Percentiles rank a stretch among this genome's conserved stretches.
Evolutionary conservation across 2,329 filamentous ascomycete species (phyloP).

Genomic region (Clonostachys solani): DNA sequence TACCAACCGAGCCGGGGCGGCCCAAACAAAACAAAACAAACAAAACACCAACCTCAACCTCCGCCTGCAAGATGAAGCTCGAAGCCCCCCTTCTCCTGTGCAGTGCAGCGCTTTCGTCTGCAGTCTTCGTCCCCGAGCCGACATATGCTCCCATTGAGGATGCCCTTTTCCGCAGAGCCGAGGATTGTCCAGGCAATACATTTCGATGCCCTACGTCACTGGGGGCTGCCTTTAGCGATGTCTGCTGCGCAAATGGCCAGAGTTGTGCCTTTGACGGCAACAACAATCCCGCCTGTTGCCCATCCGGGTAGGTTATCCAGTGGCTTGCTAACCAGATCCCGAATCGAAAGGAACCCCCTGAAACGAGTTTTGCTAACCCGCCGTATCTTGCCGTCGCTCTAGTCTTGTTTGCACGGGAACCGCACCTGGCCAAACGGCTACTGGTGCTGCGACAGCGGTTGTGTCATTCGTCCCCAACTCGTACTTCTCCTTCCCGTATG

Average conservation of each 20-base stretch:
- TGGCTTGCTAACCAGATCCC: too few species aligned
- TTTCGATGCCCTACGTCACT: conserved; percentile 43
- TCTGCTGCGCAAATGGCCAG: conserved; percentile 49
- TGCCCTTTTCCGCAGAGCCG: background rate
- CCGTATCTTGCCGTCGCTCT: background rate
- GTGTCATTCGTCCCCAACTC: conserved; percentile 51
- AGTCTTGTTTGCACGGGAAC: conserved; percentile 54
- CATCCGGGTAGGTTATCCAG: conserved; percentile 33
- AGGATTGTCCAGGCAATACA: conserved; percentile 42
- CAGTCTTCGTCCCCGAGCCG: background rate
- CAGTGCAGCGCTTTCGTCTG: background rate
- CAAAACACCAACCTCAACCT: too few species aligned
- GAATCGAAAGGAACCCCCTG: too few species aligned
- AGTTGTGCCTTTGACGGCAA: conserved; percentile 43
- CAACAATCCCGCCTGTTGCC: conserved; percentile 49
- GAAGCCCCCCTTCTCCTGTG: background rate
- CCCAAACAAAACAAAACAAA: too few species aligned
- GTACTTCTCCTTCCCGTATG: conserved; percentile 58
- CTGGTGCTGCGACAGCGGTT: conserved; percentile 27
- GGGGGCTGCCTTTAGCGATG: conserved; percentile 38
- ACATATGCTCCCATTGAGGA: background rate
- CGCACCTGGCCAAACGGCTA: conserved; percentile 27
- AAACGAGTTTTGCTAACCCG: conserved; percentile 2
- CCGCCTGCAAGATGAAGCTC: too few species aligned
- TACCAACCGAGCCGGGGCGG: too few species aligned